phyloP scores from a whole-genome alignment of 2,329 filamentous ascomycete genomes.

The Arachnomyces sp. region DNA sequence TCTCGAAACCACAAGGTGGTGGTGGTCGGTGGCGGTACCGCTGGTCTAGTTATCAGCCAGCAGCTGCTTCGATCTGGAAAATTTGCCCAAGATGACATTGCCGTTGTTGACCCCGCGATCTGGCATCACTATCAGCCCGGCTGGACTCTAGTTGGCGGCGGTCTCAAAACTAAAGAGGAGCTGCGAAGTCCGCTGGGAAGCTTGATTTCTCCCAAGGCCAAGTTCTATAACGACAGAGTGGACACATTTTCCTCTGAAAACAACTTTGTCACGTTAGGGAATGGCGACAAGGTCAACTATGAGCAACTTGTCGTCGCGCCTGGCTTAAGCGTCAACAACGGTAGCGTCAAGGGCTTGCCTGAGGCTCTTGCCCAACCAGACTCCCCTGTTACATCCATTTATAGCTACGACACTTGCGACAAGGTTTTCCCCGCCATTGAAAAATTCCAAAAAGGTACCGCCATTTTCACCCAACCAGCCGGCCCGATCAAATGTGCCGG shows the following conservation, averaged over 20 bases:
- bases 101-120: constrained; percentile 54
- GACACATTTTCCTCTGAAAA: constrained; percentile 47
- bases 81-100: constrained; percentile 54
- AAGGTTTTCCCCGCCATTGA: constrained; percentile 47
- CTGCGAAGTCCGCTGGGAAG: constrained; percentile 44
- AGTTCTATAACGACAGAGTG: constrained; percentile 51
- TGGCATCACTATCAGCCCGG: constrained; percentile 64
- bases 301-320: constrained; percentile 59
- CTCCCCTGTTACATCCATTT: constrained; percentile 50
- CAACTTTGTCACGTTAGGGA: constrained; percentile 49
- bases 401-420: constrained; percentile 49
- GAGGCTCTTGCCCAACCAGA: constrained; percentile 46
- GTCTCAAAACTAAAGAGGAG: constrained; percentile 56
- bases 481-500: constrained; percentile 56
- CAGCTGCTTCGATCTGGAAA: constrained; percentile 56
- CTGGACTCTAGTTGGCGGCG: constrained; percentile 62
- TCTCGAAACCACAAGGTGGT: constrained; percentile 54
- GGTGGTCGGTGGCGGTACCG: constrained; percentile 59
- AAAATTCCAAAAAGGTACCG: constrained; percentile 42
- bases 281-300: constrained; percentile 52
- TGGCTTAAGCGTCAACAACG: constrained; percentile 47
- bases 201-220: constrained; percentile 54
- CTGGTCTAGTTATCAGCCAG: constrained; percentile 58
- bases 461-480: constrained; percentile 54
- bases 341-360: constrained; percentile 48